Percentiles rank a stretch among this genome's conserved stretches.
Conservation (phyloP, 148 eudicot genomes). For the Silene latifolia region DNA sequence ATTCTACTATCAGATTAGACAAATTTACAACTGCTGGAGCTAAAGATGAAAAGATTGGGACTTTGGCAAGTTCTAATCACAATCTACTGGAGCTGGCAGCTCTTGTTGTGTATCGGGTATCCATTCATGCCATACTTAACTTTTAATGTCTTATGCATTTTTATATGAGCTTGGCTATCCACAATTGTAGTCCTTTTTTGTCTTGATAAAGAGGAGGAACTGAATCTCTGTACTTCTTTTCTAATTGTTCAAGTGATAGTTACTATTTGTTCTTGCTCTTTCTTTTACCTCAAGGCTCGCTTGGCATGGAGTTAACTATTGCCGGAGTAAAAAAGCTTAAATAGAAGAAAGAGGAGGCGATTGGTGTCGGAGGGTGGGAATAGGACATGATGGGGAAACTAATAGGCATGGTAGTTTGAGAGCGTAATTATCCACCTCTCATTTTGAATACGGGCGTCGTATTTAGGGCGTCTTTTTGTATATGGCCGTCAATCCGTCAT, state of each 20-base stretch:
- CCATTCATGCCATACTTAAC: neutral
- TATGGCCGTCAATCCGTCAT: too few relatives aligned
- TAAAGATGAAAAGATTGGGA: slow-evolving; percentile 69
- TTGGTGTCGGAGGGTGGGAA: too few relatives aligned
- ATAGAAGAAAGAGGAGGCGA: too few relatives aligned
- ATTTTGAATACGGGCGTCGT: too few relatives aligned
- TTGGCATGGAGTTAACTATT: too few relatives aligned
- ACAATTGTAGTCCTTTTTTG: neutral
- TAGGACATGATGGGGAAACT: too few relatives aligned
- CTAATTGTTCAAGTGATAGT: neutral
- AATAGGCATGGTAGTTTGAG: too few relatives aligned
- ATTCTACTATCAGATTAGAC: slow-evolving; percentile 49
- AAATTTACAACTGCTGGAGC: slow-evolving; percentile 14
- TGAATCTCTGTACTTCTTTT: neutral
- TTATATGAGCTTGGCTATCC: neutral
- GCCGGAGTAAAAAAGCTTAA: too few relatives aligned
- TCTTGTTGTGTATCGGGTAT: slow-evolving; percentile 81
- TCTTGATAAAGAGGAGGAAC: neutral
- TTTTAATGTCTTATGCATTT: neutral
- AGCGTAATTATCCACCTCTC: too few relatives aligned
- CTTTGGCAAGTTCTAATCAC: slow-evolving; percentile 57
- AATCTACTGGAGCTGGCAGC: slow-evolving; percentile 79
- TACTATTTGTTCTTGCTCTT: neutral
- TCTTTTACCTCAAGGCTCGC: neutral
- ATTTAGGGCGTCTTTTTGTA: too few relatives aligned